These are phyloP conservation scores for Zarea fungicola DNA, from an alignment of 2,329 filamentous ascomycete species.

Conservation along the genomic window DNA sequence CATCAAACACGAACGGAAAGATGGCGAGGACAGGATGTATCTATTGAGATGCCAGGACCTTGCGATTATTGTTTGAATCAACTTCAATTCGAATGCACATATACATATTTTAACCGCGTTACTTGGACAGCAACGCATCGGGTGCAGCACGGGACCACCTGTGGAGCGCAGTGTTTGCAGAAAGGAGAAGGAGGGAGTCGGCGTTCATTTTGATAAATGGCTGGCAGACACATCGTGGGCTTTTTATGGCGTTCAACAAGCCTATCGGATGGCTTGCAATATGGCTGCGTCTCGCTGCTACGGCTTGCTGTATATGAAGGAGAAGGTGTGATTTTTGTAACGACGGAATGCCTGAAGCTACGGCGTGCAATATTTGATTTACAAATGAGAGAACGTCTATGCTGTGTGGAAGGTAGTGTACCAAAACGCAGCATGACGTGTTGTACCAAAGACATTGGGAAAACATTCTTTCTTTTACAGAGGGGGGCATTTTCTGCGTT, in stretches of 20 bases:
- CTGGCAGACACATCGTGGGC: not conserved
- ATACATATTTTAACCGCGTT: not conserved
- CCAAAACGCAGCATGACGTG: conserved; percentile 1
- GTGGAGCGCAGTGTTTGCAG: not conserved
- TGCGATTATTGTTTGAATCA: not conserved
- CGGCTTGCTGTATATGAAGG: too few relatives aligned
- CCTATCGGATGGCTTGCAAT: not conserved
- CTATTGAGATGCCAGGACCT: not conserved
- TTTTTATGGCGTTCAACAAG: not conserved
- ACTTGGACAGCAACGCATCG: not conserved
- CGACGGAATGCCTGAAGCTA: not conserved
- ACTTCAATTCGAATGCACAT: conserved; percentile 15
- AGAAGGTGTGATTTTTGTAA: not conserved
- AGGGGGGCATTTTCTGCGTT: not conserved
- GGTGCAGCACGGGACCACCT: not conserved
- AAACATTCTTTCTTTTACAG: not conserved
- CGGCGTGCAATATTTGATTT: conserved; percentile 5
- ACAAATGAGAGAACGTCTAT: not conserved
- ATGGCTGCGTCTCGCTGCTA: not conserved
- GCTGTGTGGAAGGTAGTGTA: conserved; percentile 13
- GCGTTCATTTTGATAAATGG: conserved; percentile 3
- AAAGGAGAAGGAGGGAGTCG: not conserved
- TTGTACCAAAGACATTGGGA: too few relatives aligned
- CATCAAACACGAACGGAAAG: not conserved
- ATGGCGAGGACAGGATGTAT: not conserved